Conservation (phyloP, 495 filamentous ascomycete species). For the Neurospora sp. region DNA sequence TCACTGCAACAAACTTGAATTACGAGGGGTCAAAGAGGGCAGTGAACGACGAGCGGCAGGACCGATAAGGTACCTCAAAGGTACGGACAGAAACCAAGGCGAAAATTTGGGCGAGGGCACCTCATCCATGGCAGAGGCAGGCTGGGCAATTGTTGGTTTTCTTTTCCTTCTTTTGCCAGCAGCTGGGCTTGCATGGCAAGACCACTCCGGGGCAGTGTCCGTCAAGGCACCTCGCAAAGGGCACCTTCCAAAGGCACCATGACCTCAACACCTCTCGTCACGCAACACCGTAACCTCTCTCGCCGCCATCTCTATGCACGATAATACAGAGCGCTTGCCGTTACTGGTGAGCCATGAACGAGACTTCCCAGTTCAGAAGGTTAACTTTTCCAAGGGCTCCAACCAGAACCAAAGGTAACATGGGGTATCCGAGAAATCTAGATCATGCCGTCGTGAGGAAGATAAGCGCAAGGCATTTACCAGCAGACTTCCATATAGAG, state of each 20-base stretch:
- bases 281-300: not conserved
- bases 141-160: not conserved
- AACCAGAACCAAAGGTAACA: not conserved
- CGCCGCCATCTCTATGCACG: not conserved
- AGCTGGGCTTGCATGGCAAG: not conserved
- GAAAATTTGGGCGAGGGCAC: not conserved
- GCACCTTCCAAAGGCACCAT: not conserved
- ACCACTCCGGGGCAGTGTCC: not conserved
- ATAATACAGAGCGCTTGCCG: not conserved
- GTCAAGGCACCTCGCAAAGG: not conserved
- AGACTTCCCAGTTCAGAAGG: not conserved
- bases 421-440: not conserved
- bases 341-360: not conserved
- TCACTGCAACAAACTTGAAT: not conserved
- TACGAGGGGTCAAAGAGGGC: not conserved
- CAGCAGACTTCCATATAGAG: not conserved
- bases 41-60: not conserved
- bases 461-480: not conserved
- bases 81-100: not conserved
- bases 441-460: not conserved
- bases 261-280: not conserved
- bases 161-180: not conserved
- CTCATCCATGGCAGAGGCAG: not conserved
- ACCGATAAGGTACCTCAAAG: not conserved
- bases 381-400: not conserved